phyloP scores from a whole-genome alignment of 495 filamentous ascomycete genomes.

The Penicillium egyptiacum region DNA sequence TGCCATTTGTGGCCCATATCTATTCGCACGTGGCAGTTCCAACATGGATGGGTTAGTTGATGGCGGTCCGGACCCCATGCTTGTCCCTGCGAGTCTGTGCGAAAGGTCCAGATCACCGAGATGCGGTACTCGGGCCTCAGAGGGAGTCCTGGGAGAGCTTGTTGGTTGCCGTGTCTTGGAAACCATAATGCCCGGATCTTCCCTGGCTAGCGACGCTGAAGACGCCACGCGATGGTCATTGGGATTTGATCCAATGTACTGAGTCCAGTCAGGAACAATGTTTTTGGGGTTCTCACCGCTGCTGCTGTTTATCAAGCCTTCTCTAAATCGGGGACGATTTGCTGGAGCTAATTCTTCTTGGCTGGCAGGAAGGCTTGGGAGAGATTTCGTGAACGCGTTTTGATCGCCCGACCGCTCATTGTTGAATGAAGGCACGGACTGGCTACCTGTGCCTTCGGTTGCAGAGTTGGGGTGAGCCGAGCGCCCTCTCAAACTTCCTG shows the following conservation, averaged over 20 bases:
- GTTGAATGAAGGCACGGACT: not conserved
- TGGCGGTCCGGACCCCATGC: constrained; percentile 23
- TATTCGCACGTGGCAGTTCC: constrained; percentile 20
- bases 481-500: constrained; percentile 3
- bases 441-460: not conserved
- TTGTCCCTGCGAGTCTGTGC: constrained; percentile 28
- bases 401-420: not conserved
- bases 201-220: constrained; percentile 24
- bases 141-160: constrained; percentile 11
- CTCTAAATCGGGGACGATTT: not conserved
- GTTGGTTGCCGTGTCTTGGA: constrained; percentile 28
- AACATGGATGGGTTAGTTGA: constrained; percentile 29
- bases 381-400: constrained; percentile 5
- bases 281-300: constrained; percentile 13
- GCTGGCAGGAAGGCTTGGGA: constrained; percentile 13
- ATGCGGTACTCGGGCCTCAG: constrained; percentile 30
- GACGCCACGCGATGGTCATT: constrained; percentile 16
- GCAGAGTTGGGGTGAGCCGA: not conserved
- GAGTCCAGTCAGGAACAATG: constrained; percentile 17
- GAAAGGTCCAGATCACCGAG: constrained; percentile 39
- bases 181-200: constrained; percentile 24
- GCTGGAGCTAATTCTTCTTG: constrained; percentile 3
- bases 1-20: constrained; percentile 16
- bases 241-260: constrained; percentile 13
- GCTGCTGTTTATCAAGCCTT: not conserved